Evolutionary conservation across 2,329 filamentous ascomycete species (phyloP), one percentile per base, ranked within the genome.

Genomic region (Cladosporium sp.): DNA sequence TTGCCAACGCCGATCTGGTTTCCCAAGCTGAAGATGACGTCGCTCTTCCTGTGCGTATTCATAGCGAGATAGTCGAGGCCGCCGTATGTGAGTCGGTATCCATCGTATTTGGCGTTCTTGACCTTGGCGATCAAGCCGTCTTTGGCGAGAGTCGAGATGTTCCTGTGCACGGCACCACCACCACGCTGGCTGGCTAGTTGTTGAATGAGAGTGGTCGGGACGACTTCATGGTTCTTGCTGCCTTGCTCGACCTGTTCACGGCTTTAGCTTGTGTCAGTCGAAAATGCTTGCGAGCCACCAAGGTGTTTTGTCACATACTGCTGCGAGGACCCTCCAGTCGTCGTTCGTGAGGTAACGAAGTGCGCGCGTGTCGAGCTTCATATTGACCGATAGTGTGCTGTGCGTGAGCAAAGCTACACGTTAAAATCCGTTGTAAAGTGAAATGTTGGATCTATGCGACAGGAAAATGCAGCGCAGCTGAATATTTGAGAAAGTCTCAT

Each of bases 1-100:
- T 98, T 98, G 48, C 93, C 93, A 3, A 97, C 91, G 41, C 94
- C 93, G 57, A 98, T 88, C 63, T 94, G 87, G 68, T 86, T 93
- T 47, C 93, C 93, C 3, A 97, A 88, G 59, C 88, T 94, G 78
- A 95, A 97, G 35, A 97, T 80, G 50, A 79, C 80, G 59, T 86
- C 85, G 57, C 83, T 78, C 61, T 87, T 86, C 51, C 91, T 85
- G 67, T 97, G 85, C 0, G 89, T 84, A 71, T 97, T 90, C 48
- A 98, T 78, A 13, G 93, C 89, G n/a, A 98, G 83, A 70, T 98
- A 98, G 73, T 98, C 93, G 41, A 97, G 83, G 2, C 93, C 93
- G 61, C 93, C 93, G 67, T 98, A 98, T 6, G 92, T 95, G 49
- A 98, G 79, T 47, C 94, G 84, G 72, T 98, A 98, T 54, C 93